Conservation (phyloP, 2,329 filamentous ascomycete species). For the Trichoderma pleuroti region DNA sequence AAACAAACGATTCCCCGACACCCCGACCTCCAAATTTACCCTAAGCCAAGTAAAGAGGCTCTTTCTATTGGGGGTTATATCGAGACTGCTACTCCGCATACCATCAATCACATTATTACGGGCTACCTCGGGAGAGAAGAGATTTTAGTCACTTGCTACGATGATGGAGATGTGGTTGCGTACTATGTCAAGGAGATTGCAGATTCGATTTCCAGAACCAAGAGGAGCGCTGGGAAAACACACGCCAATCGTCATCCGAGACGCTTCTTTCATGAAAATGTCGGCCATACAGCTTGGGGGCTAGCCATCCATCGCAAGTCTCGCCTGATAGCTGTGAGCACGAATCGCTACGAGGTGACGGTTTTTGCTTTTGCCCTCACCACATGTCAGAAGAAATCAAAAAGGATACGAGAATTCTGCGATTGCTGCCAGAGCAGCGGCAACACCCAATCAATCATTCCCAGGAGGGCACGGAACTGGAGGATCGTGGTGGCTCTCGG, state of each 20-base stretch:
- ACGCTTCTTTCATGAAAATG: slow-evolving; percentile 71
- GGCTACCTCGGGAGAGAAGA: slow-evolving; percentile 68
- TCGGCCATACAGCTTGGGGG: slow-evolving; percentile 81
- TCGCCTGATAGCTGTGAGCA: slow-evolving; percentile 81
- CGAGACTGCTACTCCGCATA: slow-evolving; percentile 51
- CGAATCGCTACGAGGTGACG: slow-evolving; percentile 61
- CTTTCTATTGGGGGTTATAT: slow-evolving; percentile 49
- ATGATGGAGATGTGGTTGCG: slow-evolving; percentile 71
- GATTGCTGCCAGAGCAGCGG: slow-evolving; percentile 19
- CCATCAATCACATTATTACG: slow-evolving; percentile 65
- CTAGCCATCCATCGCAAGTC: slow-evolving; percentile 75
- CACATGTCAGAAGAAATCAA: slow-evolving; percentile 1
- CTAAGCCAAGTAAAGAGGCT: slow-evolving; percentile 40
- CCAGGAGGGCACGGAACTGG: slow-evolving; percentile 46
- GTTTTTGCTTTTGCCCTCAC: slow-evolving; percentile 50
- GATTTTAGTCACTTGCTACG: slow-evolving; percentile 63
- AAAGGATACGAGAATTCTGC: slow-evolving; percentile 4
- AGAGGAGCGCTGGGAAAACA: slow-evolving; percentile 13
- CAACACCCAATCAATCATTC: slow-evolving; percentile 33
- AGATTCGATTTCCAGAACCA: slow-evolving; percentile 38
- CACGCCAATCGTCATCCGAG: slow-evolving; percentile 27
- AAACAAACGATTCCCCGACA: slow-evolving; percentile 46
- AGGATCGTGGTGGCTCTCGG: slow-evolving; percentile 46
- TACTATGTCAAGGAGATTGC: slow-evolving; percentile 60
- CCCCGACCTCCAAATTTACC: slow-evolving; percentile 50